Evolutionary conservation across 1,284 basidiomycete species (phyloP).

Genomic region (Ceratobasidium sp.): DNA sequence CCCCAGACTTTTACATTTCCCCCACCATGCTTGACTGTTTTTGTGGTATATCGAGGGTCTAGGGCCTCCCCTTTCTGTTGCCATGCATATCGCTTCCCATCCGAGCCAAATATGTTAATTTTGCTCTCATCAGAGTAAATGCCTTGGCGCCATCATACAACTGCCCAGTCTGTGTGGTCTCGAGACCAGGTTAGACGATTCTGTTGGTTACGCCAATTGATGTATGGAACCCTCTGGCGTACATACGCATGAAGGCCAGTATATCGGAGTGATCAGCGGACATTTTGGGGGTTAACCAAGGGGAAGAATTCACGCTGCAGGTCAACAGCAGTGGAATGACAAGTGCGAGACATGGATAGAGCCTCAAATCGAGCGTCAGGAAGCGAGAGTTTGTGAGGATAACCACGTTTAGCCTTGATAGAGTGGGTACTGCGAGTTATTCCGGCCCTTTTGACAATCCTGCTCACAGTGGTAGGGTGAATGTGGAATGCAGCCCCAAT

Average conservation of each 20-base stretch:
- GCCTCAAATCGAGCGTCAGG: constrained; percentile 24
- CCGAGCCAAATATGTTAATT: constrained; percentile 19
- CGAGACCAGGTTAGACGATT: constrained; percentile 9
- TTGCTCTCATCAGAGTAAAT: constrained; percentile 35
- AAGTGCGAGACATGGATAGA: constrained; percentile 1
- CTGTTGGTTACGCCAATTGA: background rate
- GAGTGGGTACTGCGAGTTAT: constrained; percentile 18
- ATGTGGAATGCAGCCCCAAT: constrained; percentile 1
- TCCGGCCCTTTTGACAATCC: background rate
- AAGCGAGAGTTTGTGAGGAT: background rate
- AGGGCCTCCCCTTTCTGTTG: background rate
- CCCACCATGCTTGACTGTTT: constrained; percentile 9
- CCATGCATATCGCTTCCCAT: constrained; percentile 8
- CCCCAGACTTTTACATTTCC: constrained; percentile 20
- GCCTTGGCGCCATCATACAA: constrained; percentile 13
- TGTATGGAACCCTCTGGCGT: constrained; percentile 3
- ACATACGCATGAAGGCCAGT: constrained; percentile 13
- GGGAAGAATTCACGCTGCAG: constrained; percentile 32
- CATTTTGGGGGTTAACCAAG: background rate
- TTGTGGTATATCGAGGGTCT: background rate
- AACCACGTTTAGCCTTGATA: background rate
- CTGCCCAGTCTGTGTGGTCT: constrained; percentile 2
- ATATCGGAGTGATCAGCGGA: background rate
- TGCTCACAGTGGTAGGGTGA: constrained; percentile 9
- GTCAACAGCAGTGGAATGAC: background rate